Base-by-base conservation (phyloP, 1,284 basidiomycete genomes). In the Veloporphyrellus conicus region DNA sequence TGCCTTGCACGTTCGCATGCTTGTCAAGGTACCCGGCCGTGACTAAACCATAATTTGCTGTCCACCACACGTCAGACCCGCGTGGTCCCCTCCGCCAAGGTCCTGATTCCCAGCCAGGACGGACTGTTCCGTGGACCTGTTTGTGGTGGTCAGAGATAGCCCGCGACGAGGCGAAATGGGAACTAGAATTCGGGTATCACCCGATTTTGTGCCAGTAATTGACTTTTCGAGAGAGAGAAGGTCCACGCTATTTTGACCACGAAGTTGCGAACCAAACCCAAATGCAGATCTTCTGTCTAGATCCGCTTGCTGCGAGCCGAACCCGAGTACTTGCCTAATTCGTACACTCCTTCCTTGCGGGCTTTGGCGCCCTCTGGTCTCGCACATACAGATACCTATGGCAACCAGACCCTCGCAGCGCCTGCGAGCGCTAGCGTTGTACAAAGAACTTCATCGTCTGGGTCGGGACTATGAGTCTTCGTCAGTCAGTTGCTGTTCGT, bases 401-500 rank as follows among this genome's bases (percentile, higher is more conserved):
- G 60, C 68, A 43, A 63, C 59, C 39, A 67, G 59, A 39, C 52
- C 61, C 9, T 47, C 55, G 18, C 68, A 68, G 6, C 75, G 85
- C 18, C 63, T 79, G 31, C 77, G 86, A 29, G 85, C 79, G 3
- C 68, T 87, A 5, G 73, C 79, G 0, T 68, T 90, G 18, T 90
- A 90, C 71, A 90, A 89, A 61, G 85, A 90, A 57, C 74, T 90
- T 9, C 81, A 84, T 55, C 75, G 84, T 45, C 75, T 90, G 1
- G 87, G 87, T 5, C 76, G 82, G 45, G 86, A 90, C 45, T 89
- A 90, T 56, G 86, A 89, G 58, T 79, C 85, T 38, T 75, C 77
- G 87, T 89, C 56, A 61, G 82, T 74, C 52, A 23, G 38, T 48
- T 53, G 15, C 22, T 32, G 31, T 52, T 43, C 50, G 47, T 56